Conservation (phyloP, 805 yeast genomes). For the Zygosaccharomyces bisporus region DNA sequence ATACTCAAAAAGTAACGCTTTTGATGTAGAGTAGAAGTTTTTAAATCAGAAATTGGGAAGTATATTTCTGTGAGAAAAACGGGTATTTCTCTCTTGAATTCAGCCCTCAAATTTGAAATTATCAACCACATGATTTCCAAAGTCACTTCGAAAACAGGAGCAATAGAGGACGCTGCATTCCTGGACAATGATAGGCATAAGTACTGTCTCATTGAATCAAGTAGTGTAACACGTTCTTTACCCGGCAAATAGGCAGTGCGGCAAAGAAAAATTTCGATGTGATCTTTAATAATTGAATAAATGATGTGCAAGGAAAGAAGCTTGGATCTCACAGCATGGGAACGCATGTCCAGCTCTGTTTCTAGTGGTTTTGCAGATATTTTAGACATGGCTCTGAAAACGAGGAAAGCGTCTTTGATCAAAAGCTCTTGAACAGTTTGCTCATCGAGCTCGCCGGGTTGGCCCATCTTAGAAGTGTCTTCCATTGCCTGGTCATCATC, state of each 20-base stretch:
- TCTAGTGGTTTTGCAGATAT: constrained; percentile 83
- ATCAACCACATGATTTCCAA: constrained; percentile 92
- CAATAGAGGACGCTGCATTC: constrained; percentile 87
- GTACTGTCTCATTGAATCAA: constrained; percentile 80
- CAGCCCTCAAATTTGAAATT: constrained; percentile 75
- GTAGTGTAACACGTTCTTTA: constrained; percentile 56
- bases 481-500: constrained; percentile 54
- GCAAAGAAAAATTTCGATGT: constrained; percentile 74
- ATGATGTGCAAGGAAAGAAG: constrained; percentile 81
- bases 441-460: constrained; percentile 4
- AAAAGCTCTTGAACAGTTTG: constrained; percentile 53
- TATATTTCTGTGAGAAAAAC: constrained; percentile 90
- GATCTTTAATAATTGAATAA: constrained; percentile 79
- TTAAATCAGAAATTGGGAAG: constrained; percentile 90
- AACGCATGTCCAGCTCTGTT: constrained; percentile 74
- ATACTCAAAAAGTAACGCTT: constrained; percentile 79
- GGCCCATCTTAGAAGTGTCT: constrained; percentile 31
- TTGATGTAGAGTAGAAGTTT: constrained; percentile 88
- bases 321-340: constrained; percentile 90
- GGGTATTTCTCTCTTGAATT: constrained; percentile 89
- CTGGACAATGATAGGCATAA: constrained; percentile 77
- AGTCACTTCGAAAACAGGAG: constrained; percentile 88
- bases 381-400: constrained; percentile 93
- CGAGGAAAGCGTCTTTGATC: constrained; percentile 86
- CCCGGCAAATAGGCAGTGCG: constrained; percentile 52